A percentile compares a stretch with the other conserved stretches of the same genome.
Conservation (phyloP, 1,284 basidiomycete genomes). For the Cryptococcus wingfieldii region DNA sequence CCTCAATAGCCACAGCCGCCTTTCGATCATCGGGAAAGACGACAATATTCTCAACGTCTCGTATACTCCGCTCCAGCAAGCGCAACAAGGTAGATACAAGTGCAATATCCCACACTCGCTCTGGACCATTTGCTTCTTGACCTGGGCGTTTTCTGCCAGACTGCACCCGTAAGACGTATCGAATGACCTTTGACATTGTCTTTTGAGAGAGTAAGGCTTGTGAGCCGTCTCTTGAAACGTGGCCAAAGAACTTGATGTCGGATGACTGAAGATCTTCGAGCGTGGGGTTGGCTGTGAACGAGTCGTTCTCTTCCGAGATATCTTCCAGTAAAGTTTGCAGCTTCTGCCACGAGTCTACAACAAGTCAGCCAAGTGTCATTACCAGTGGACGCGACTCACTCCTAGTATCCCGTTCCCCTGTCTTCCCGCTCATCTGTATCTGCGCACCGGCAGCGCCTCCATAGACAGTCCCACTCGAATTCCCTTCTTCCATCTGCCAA, state of each 20-base stretch:
- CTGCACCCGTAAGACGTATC: slow-evolving; percentile 29
- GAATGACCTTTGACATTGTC: slow-evolving; percentile 62
- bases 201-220: slow-evolving; percentile 59
- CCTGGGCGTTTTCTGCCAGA: slow-evolving; percentile 15
- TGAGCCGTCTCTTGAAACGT: slow-evolving; percentile 56
- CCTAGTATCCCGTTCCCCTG: slow-evolving; percentile 70
- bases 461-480: slow-evolving; percentile 6
- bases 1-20: slow-evolving; percentile 21
- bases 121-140: slow-evolving; percentile 2
- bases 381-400: slow-evolving; percentile 50
- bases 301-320: slow-evolving; percentile 82
- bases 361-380: slow-evolving; percentile 8
- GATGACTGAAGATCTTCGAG: slow-evolving; percentile 51
- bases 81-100: slow-evolving; percentile 64
- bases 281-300: slow-evolving; percentile 63
- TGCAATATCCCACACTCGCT: slow-evolving; percentile 53
- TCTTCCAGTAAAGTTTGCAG: slow-evolving; percentile 70
- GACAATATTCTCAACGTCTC: slow-evolving; percentile 64
- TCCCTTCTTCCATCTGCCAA: slow-evolving; percentile 29
- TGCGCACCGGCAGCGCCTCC: neutral
- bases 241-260: slow-evolving; percentile 60
- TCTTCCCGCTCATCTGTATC: slow-evolving; percentile 39
- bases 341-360: slow-evolving; percentile 66
- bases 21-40: slow-evolving; percentile 56
- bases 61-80: slow-evolving; percentile 69